Conservation (phyloP, 2,329 filamentous ascomycete species). For the Phialocephala subalpina region DNA sequence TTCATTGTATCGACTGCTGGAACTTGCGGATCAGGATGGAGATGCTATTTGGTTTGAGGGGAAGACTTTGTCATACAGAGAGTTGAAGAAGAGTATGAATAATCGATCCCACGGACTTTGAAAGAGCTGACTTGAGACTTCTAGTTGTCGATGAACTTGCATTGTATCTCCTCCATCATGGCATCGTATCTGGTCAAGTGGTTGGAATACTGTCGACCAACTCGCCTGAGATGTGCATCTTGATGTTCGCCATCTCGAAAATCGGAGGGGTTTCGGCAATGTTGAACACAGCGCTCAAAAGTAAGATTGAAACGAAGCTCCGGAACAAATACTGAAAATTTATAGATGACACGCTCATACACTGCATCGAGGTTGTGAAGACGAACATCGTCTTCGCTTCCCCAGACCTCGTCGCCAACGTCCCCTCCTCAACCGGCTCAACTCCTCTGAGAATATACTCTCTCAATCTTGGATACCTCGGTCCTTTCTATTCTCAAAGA, state of each 20-base stretch:
- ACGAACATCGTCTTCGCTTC: conserved; percentile 52
- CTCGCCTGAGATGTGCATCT: conserved; percentile 56
- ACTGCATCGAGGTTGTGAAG: conserved; percentile 52
- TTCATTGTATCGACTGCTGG: conserved; percentile 52
- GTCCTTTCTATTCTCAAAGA: conserved; percentile 41
- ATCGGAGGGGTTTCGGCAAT: conserved; percentile 53
- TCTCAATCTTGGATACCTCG: conserved; percentile 43
- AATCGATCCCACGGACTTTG: not conserved
- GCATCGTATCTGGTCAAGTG: conserved; percentile 49
- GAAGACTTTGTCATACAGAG: conserved; percentile 54
- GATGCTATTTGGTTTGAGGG: conserved; percentile 58
- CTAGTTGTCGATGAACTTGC: conserved; percentile 53
- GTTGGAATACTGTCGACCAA: conserved; percentile 57
- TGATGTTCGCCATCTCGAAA: conserved; percentile 53
- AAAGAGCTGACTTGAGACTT: conserved; percentile 10
- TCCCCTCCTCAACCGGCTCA: conserved; percentile 24
- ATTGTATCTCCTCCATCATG: conserved; percentile 48
- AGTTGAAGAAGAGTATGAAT: conserved; percentile 49
- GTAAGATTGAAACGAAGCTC: conserved; percentile 38
- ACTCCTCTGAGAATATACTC: conserved; percentile 43
- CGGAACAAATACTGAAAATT: conserved; percentile 29
- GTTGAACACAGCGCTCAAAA: conserved; percentile 55
- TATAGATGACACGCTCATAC: conserved; percentile 52
- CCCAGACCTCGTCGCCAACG: conserved; percentile 50
- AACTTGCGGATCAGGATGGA: conserved; percentile 47